Evolutionary conservation across 495 filamentous ascomycete species (phyloP), one percentile per base, ranked within the genome.

Genomic region (Darksidea phi): DNA sequence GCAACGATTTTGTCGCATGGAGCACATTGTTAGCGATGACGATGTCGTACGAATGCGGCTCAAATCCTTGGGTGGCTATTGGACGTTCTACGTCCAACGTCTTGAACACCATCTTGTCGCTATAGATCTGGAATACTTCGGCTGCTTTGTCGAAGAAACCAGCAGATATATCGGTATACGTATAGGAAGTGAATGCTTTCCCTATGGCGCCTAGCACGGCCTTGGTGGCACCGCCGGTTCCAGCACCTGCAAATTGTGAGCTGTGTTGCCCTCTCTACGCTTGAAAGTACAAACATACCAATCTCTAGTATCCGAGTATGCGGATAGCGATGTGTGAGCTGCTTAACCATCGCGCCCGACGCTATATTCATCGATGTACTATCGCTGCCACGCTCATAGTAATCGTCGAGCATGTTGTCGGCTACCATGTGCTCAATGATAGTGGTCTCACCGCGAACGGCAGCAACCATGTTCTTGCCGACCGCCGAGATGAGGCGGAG

Each of bases 101-200:
- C 4, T 18, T 45, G 34, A 62, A 66, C 0, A 76, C 68, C 42
- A 86, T 78, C 41, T 71, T 38, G 24, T 73, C 51, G 4, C 6
- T 36, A 48, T 51, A 48, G 3, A 23, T 17, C 6, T 21, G 17
- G 20, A 65, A 65, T 13, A 5, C 2, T 8, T 46, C 36, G 3
- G 4, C 20, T 1, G 59, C 63, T 6, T 24, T 24, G 1, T 42
- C 42, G 21, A 63, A 57, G 32, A 57, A 62, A 4, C 17, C 63
- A 6, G 32, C 17, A 0, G 58, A 62, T 24, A 62, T 52, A 17
- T 71, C 61, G 2, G 67, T 68, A 11, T 54, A 46, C 0, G 20
- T 6, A 6, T 24, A 11, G 1, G 57, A 60, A 3, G 37, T 18
- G 12, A 37, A 49, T 1, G 28, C 24, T 26, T 48, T 0, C 6